Conservation (phyloP, 768 basidiomycete species). For the Agaricus subrufescens region DNA sequence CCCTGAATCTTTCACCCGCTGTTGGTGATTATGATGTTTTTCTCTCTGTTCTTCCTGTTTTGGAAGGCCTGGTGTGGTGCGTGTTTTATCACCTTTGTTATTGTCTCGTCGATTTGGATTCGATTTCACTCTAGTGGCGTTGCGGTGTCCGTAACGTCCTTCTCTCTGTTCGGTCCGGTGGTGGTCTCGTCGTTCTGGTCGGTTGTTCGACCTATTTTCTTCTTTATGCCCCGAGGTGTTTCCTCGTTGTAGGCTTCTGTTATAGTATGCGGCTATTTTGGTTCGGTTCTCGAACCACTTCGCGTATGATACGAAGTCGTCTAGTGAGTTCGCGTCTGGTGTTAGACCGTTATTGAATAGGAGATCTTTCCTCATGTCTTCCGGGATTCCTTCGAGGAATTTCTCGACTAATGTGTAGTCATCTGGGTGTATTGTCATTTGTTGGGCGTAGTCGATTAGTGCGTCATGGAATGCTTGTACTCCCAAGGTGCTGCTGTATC, state of each 20-base stretch:
- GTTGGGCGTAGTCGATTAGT: neutral
- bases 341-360: neutral
- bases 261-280: neutral
- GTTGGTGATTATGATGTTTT: too few relatives aligned
- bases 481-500: neutral
- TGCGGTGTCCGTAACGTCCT: too few relatives aligned
- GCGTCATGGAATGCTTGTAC: neutral
- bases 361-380: neutral
- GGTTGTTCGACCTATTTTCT: too few relatives aligned
- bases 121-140: too few relatives aligned
- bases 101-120: too few relatives aligned
- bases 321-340: neutral
- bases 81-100: too few relatives aligned
- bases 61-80: too few relatives aligned
- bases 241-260: neutral
- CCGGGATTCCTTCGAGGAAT: neutral
- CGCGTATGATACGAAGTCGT: neutral
- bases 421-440: neutral
- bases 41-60: too few relatives aligned
- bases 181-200: too few relatives aligned
- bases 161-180: too few relatives aligned
- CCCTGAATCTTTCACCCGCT: too few relatives aligned
- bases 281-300: neutral
- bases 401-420: neutral
- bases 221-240: too few relatives aligned